Conservation (phyloP, 2,329 filamentous ascomycete species). For the Zelopaecilomyces penicillatus region DNA sequence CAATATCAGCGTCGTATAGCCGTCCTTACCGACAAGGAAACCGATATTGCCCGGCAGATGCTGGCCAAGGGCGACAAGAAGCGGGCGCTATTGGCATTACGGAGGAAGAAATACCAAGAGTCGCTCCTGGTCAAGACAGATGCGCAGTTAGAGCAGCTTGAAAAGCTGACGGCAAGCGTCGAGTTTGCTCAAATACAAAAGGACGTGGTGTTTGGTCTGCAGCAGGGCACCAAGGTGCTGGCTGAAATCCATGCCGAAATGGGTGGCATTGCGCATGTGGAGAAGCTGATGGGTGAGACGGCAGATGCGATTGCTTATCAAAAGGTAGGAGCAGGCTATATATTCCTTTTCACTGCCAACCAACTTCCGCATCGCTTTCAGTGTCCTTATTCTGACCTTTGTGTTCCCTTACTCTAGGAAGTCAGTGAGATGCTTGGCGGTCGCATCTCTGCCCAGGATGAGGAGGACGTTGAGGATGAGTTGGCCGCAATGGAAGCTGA, state of each 20-base stretch:
- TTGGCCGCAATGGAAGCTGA: slow-evolving; percentile 65
- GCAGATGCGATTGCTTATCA: slow-evolving; percentile 90
- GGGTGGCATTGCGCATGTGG: slow-evolving; percentile 87
- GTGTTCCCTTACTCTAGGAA: slow-evolving; percentile 48
- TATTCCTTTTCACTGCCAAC: too few species aligned
- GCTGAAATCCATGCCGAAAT: slow-evolving; percentile 92
- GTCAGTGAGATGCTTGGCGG: slow-evolving; percentile 85
- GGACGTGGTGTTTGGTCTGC: slow-evolving; percentile 84
- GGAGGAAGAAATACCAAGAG: slow-evolving; percentile 96
- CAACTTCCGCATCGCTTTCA: background rate
- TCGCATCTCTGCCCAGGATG: slow-evolving; percentile 85
- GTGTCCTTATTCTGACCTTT: background rate
- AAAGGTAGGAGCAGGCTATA: slow-evolving; percentile 44
- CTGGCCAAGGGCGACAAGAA: slow-evolving; percentile 71
- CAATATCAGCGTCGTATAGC: slow-evolving; percentile 91
- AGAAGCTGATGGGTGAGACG: slow-evolving; percentile 89
- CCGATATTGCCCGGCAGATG: slow-evolving; percentile 74
- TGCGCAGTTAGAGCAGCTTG: slow-evolving; percentile 84
- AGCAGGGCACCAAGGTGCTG: slow-evolving; percentile 84
- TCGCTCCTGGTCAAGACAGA: slow-evolving; percentile 83
- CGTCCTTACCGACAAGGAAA: slow-evolving; percentile 78
- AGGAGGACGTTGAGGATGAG: slow-evolving; percentile 97
- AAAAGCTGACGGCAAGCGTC: slow-evolving; percentile 78
- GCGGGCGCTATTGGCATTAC: slow-evolving; percentile 76
- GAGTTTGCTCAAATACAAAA: slow-evolving; percentile 97